phyloP scores from a whole-genome alignment of 2,329 filamentous ascomycete species.

The Phaeophleospora eucalypticola region DNA sequence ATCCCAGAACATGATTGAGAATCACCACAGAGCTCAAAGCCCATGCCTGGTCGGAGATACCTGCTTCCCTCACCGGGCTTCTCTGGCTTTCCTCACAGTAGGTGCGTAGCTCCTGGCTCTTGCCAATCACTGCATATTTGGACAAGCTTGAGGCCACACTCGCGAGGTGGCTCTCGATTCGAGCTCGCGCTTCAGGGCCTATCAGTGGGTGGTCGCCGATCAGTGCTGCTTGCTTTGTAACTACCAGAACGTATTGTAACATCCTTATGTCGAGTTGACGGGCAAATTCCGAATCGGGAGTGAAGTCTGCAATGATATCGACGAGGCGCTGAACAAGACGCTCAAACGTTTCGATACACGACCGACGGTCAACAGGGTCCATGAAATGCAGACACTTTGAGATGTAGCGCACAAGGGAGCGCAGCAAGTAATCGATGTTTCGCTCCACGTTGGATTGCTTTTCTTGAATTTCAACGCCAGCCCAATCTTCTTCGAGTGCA shows the following conservation, averaged over 20 bases:
- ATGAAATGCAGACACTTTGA: slow-evolving; percentile 49
- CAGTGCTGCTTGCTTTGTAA: slow-evolving; percentile 29
- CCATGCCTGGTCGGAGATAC: slow-evolving; percentile 44
- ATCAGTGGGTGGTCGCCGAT: slow-evolving; percentile 31
- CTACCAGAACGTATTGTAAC: slow-evolving; percentile 27
- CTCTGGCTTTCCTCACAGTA: slow-evolving; percentile 46
- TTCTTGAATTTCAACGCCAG: slow-evolving; percentile 1
- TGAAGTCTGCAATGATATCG: slow-evolving; percentile 9
- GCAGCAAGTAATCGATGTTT: slow-evolving; percentile 30
- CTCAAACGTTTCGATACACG: slow-evolving; percentile 43
- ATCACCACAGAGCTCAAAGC: slow-evolving; percentile 47
- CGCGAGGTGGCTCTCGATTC: slow-evolving; percentile 33
- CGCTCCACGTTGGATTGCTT: background rate
- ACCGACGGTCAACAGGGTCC: slow-evolving; percentile 51
- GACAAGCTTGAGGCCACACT: slow-evolving; percentile 37
- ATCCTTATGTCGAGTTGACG: slow-evolving; percentile 2
- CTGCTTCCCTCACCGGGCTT: slow-evolving; percentile 42
- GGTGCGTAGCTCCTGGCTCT: slow-evolving; percentile 33
- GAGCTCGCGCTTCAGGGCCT: slow-evolving; percentile 9
- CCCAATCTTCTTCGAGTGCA: slow-evolving; percentile 5
- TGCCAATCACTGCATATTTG: slow-evolving; percentile 24
- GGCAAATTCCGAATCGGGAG: slow-evolving; percentile 2
- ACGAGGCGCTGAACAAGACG: slow-evolving; percentile 38
- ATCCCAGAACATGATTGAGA: slow-evolving; percentile 40
- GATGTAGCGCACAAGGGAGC: slow-evolving; percentile 48